Conservation (phyloP, 192 early-diverging fungal species). For the Gaertneriomyces semiglobifer region DNA sequence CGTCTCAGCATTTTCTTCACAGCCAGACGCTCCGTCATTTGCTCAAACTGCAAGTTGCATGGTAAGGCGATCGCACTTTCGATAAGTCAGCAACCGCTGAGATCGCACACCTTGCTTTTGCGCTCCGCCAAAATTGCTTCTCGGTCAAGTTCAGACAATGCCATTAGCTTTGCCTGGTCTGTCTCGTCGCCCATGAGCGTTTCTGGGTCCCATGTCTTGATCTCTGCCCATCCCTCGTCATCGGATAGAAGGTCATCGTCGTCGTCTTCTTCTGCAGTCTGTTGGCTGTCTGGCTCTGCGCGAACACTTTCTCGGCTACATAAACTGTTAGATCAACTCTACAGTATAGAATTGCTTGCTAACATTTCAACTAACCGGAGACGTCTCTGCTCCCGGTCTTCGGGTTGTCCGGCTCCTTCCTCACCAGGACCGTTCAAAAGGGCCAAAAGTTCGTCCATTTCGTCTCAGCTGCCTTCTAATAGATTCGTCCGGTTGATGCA, state of each 20-base stretch:
- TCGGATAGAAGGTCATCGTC: slow-evolving; percentile 23
- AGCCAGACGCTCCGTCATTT: slow-evolving; percentile 24
- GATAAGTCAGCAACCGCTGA: background rate
- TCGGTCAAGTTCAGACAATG: slow-evolving; percentile 22
- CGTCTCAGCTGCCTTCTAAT: no score
- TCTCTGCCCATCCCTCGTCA: slow-evolving; percentile 24
- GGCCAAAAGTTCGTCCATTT: no score
- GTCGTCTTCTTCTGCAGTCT: background rate
- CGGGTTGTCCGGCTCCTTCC: no score
- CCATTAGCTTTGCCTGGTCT: slow-evolving; percentile 9
- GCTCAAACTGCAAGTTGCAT: slow-evolving; percentile 5
- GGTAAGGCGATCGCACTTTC: background rate
- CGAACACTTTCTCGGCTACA: no score
- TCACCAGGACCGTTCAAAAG: no score
- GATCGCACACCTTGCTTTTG: slow-evolving; percentile 2
- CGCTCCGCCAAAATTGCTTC: slow-evolving; percentile 23
- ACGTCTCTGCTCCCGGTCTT: no score
- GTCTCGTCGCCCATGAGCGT: slow-evolving; percentile 16
- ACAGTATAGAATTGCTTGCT: no score
- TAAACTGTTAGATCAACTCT: no score
- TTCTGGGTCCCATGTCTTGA: slow-evolving; percentile 22
- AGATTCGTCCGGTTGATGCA: no score
- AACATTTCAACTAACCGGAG: no score
- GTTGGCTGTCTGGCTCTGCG: no score
- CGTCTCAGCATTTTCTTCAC: slow-evolving; percentile 23